These are phyloP conservation scores for Juglanconis juglandina DNA, from an alignment of 2,329 filamentous ascomycete species.

Conservation along the genomic window DNA sequence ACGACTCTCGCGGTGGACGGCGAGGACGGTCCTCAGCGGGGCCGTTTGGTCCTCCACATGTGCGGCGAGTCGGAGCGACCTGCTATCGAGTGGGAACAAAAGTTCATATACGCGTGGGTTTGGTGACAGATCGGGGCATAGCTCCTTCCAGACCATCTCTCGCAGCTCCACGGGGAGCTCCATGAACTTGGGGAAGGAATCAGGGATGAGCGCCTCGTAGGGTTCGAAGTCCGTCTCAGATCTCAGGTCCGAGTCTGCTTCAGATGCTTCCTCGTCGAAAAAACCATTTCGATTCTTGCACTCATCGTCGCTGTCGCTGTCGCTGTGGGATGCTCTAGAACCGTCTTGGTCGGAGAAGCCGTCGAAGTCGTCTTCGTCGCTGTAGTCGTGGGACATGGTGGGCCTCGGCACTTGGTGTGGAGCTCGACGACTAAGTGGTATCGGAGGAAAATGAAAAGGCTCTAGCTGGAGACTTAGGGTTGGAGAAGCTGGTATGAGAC, in stretches of 20 bases:
- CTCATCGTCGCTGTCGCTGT: neutral
- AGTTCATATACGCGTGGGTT: slow-evolving; percentile 28
- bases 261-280: slow-evolving; percentile 16
- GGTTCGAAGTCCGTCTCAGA: neutral
- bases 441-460: neutral
- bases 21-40: slow-evolving; percentile 28
- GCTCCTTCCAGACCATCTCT: slow-evolving; percentile 30
- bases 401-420: neutral
- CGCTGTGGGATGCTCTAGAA: too few relatives aligned
- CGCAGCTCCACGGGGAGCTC: slow-evolving; percentile 33
- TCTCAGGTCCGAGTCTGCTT: neutral
- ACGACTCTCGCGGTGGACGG: slow-evolving; percentile 35
- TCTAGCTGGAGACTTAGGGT: neutral
- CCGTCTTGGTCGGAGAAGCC: neutral
- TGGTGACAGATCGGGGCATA: slow-evolving; percentile 28
- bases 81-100: slow-evolving; percentile 14
- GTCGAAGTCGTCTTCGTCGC: neutral
- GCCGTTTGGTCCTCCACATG: slow-evolving; percentile 27
- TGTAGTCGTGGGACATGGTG: neutral
- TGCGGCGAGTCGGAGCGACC: slow-evolving; percentile 15
- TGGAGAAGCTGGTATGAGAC: neutral
- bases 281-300: neutral
- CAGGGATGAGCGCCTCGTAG: neutral
- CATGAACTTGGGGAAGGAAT: slow-evolving; percentile 25
- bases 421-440: neutral